Evolutionary conservation across 169 alveolate species (phyloP), one percentile per base, ranked within the genome.

Genomic region (Plasmodium inui): DNA sequence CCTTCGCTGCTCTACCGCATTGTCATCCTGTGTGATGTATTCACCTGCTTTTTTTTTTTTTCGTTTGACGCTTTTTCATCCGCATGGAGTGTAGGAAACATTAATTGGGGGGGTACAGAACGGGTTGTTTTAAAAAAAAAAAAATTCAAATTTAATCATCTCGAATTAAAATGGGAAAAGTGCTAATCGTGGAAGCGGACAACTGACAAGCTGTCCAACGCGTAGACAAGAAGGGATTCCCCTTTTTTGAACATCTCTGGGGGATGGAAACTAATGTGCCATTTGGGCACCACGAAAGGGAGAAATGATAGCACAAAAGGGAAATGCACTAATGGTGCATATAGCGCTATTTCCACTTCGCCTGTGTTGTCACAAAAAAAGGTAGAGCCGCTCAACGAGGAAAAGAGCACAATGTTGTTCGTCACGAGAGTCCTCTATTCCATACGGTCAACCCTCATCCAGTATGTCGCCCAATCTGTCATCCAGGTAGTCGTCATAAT

Each of bases 401-500:
- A 8, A 8, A 50, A 14, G 22, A 50, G 26, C 26, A 12, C 61
- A 50, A 50, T 26, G 61, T 17, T 17, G 61, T 14, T 50, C 26
- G 12, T 17, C 61, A 50, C 22, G 6, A 17, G 7, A 50, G 22
- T 17, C 8, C 14, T 50, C 26, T 50, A 50, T 8, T 50, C 61
- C 61, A 50, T 26, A 12, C 19, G 22, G 61, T 84, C 57, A 73
- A 2, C 81, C 72, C 37, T 86, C 93, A 10, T 86, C 82, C 28
- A 86, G 41, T 78, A 89, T 78, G 39, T 89, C 91, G 17, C 74
- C 73, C 34, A 89, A 67, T 10, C 83, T 57, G 26, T 73, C 34
- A n/a, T 80, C 50, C 55, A 89, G 72, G 53, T 80, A 89, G 6
- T 89, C 90, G 72, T 89, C 94, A 50, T 89, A 89, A 67, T 89